Evolutionary conservation across 306 rosid genomes (phyloP).

Genomic region (Cajanus cajan): DNA sequence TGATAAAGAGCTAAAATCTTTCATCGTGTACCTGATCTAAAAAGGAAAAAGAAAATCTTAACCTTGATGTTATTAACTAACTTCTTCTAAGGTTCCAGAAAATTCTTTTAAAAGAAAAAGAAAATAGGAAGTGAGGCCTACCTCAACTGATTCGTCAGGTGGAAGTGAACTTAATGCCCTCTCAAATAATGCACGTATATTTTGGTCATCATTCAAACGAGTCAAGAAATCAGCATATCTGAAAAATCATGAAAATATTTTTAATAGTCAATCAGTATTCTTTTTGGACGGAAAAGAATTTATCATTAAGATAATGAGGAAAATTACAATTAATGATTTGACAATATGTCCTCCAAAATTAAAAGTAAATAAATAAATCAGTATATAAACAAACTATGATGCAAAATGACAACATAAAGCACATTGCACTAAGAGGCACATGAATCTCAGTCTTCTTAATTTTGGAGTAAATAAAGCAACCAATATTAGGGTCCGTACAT

Average conservation of each 20-base stretch:
- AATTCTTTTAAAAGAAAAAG: slow-evolving; percentile 2
- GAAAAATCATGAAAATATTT: slow-evolving; percentile 36
- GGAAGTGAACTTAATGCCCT: slow-evolving; percentile 85
- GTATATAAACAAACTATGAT: neutral
- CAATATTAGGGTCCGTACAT: too few species aligned
- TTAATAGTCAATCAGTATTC: neutral
- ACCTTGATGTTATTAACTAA: neutral
- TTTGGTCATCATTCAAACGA: slow-evolving; percentile 90
- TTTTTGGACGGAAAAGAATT: neutral
- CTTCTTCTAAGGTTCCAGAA: neutral
- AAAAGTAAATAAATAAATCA: neutral
- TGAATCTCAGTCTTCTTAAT: neutral
- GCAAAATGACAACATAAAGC: neutral
- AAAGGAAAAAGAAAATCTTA: neutral
- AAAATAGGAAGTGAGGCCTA: slow-evolving; percentile 26
- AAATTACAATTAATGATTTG: neutral
- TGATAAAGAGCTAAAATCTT: slow-evolving; percentile 9
- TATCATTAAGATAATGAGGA: neutral
- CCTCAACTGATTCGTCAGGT: slow-evolving; percentile 84
- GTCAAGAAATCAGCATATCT: slow-evolving; percentile 97
- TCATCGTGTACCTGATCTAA: neutral
- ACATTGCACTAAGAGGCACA: slow-evolving; percentile 12
- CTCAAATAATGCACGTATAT: slow-evolving; percentile 95
- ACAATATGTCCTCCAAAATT: neutral
- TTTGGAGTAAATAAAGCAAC: neutral